Evolutionary conservation across 2,329 filamentous ascomycete species (phyloP).

Genomic region (Exophiala sp.): DNA sequence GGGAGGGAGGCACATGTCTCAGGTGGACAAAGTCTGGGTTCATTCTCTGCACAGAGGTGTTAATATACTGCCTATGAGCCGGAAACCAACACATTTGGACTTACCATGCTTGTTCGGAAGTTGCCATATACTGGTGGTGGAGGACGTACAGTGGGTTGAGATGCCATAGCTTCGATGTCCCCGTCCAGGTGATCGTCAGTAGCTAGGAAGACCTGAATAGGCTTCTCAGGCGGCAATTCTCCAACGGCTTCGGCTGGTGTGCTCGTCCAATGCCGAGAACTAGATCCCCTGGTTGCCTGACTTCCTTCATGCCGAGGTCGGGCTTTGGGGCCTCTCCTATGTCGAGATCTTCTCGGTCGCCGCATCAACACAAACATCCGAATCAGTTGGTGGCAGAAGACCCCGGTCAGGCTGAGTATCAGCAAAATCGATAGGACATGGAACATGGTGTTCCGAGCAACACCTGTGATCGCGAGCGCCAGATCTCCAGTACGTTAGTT

Average conservation of each 20-base stretch:
- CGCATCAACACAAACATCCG: constrained; percentile 63
- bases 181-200: constrained; percentile 61
- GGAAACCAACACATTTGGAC: constrained; percentile 34
- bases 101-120: constrained; percentile 75
- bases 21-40: constrained; percentile 77
- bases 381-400: constrained; percentile 75
- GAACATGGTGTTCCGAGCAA: constrained; percentile 61
- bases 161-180: constrained; percentile 41
- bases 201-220: constrained; percentile 70
- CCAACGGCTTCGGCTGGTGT: constrained; percentile 32
- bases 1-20: constrained; percentile 53
- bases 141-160: constrained; percentile 44
- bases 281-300: constrained; percentile 60
- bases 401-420: constrained; percentile 65
- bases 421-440: constrained; percentile 74
- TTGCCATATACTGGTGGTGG: constrained; percentile 79
- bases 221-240: constrained; percentile 49
- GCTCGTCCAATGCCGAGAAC: background rate
- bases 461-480: constrained; percentile 61
- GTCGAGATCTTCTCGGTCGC: constrained; percentile 37
- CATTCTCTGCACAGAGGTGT: constrained; percentile 53
- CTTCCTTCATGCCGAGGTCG: constrained; percentile 39
- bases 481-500: constrained; percentile 53
- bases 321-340: constrained; percentile 32
- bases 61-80: background rate